Conservation (phyloP, 345 rosid genomes). For the Arabidopsis thaliana region DNA sequence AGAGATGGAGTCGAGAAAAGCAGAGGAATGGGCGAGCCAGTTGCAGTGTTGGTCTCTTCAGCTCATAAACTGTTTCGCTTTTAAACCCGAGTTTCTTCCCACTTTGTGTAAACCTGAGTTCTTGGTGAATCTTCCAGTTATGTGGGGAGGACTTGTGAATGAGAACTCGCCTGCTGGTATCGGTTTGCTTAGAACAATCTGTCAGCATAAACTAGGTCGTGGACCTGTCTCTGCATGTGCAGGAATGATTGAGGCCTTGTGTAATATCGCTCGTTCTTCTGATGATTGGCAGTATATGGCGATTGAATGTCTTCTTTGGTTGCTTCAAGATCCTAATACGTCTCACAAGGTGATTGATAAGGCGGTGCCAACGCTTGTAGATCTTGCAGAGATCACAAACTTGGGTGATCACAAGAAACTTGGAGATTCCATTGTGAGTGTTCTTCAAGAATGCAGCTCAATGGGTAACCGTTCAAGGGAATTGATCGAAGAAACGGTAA, state of each 20-base stretch:
- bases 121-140: constrained; percentile 83
- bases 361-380: constrained; percentile 81
- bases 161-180: constrained; percentile 99
- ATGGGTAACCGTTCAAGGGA: constrained; percentile 66
- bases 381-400: constrained; percentile 79
- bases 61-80: constrained; percentile 99
- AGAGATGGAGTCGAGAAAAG: constrained; percentile 98
- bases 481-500: constrained; percentile 74
- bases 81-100: constrained; percentile 96
- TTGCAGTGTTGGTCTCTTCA: constrained; percentile 99
- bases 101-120: constrained; percentile 89
- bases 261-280: constrained; percentile 92
- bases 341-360: constrained; percentile 84
- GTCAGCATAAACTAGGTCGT: constrained; percentile 95
- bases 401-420: constrained; percentile 95
- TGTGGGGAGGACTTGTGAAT: constrained; percentile 99
- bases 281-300: constrained; percentile 99
- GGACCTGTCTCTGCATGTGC: constrained; percentile 89
- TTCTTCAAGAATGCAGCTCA: constrained; percentile 77
- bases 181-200: constrained; percentile 89
- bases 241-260: constrained; percentile 82
- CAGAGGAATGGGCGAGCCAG: constrained; percentile 99
- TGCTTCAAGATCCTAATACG: constrained; percentile 90
- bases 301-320: constrained; percentile 96
- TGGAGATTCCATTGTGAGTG: constrained; percentile 78